These are phyloP conservation scores for Penicillium oxalicum DNA, from an alignment of 2,329 filamentous ascomycete species.

Conservation along the genomic window DNA sequence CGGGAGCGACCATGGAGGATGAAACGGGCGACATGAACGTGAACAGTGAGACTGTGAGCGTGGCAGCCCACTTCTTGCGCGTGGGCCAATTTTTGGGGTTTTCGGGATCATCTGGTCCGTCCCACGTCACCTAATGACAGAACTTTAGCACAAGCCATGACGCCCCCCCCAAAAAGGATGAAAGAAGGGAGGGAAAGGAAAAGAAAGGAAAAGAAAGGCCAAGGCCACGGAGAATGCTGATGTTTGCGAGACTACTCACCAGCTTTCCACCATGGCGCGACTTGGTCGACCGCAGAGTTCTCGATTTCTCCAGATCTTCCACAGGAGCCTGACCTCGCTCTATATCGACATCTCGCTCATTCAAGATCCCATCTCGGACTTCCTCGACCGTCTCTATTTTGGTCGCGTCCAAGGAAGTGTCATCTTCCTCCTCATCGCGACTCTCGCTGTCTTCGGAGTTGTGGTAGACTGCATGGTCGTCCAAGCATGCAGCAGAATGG, in stretches of 20 bases:
- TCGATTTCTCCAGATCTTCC: slow-evolving; percentile 20
- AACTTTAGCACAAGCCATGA: background rate
- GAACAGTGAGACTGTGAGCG: slow-evolving; percentile 52
- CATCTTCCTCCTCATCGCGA: slow-evolving; percentile 2
- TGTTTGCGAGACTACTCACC: background rate
- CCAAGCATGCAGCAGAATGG: slow-evolving; percentile 28
- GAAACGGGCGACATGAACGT: slow-evolving; percentile 60
- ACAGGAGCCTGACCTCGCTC: slow-evolving; percentile 14
- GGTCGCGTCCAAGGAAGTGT: slow-evolving; percentile 4
- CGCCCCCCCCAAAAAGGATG: background rate
- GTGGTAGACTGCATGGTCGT: slow-evolving; percentile 31
- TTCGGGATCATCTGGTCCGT: slow-evolving; percentile 46
- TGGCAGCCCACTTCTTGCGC: slow-evolving; percentile 53
- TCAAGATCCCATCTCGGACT: slow-evolving; percentile 20
- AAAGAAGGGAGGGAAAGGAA: background rate
- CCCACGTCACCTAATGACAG: slow-evolving; percentile 41
- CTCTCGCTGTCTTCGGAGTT: slow-evolving; percentile 16
- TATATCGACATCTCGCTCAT: slow-evolving; percentile 25
- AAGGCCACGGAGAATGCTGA: background rate
- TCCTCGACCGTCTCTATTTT: slow-evolving; percentile 16
- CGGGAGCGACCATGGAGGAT: slow-evolving; percentile 54
- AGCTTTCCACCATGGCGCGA: slow-evolving; percentile 7
- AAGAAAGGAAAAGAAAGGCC: too few relatives aligned
- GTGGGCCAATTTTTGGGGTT: slow-evolving; percentile 52
- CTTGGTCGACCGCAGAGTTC: slow-evolving; percentile 17